Evolutionary conservation across 1,284 basidiomycete genomes (phyloP), one percentile per base, ranked within the genome.

Genomic region (Rhodotorula sp.): DNA sequence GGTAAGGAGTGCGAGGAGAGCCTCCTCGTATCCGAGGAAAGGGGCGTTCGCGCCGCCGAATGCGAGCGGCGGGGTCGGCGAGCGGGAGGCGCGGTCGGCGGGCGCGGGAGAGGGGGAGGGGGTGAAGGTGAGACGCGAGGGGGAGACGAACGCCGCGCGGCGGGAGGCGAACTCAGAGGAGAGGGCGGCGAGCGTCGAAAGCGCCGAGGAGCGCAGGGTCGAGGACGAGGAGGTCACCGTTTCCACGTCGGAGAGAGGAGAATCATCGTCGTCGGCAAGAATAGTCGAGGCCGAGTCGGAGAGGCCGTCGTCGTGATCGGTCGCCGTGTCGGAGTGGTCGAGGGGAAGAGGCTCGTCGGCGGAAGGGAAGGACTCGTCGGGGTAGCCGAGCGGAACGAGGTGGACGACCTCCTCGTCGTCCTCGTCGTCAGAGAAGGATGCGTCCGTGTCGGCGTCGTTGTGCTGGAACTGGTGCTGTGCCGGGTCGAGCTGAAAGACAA

Each of bases 1-100:
- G 55, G 87, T 85, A 41, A 91, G 82, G 21, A 91, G 81, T 61
- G 85, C 85, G 67, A 87, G 85, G 66, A 91, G 83, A 37, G 83
- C 83, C 73, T 89, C 84, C 72, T 88, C 86, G 79, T 88, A 87
- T 64, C 83, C 85, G 63, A 87, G 85, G 57, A 89, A 82, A 0
- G 86, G 82, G n/a, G 86, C 84, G 80, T 89, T 88, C 66, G 79
- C 80, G 9, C 85, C 80, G 53, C 85, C 86, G 82, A 85, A 88
- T 1, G 82, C 79, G 56, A 84, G 80, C 19, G 79, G 71, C 27
- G 83, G 81, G 21, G 70, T 32, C 2, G 59, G 44, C 37, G 58
- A 41, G 55, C 64, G 46, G 25, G 54, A 19, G n/a, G 36, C 7
- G 29, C 51, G 39, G 32, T 34, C 39, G 48, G 36, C 36, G 29